Conservation (phyloP, 257 asterid species). For the Solanum chiquidenum region DNA sequence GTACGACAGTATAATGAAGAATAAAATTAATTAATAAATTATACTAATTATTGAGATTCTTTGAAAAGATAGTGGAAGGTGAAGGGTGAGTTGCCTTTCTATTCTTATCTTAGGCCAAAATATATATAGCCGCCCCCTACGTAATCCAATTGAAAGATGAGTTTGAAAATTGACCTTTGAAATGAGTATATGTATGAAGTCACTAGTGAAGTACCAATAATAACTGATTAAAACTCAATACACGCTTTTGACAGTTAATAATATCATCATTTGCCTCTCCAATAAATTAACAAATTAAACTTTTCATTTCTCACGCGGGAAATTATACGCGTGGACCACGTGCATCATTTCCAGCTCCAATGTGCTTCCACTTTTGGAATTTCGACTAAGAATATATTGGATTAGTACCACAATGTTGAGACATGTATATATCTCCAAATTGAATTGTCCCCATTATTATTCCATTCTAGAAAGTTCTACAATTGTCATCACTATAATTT, state of each 20-base stretch:
- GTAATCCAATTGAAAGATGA: no score
- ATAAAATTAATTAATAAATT: no score
- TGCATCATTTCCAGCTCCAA: not conserved
- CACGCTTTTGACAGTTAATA: not conserved
- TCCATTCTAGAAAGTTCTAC: not conserved
- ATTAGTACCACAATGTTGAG: not conserved
- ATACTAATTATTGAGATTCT: not conserved
- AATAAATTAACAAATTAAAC: not conserved
- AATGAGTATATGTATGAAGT: not conserved
- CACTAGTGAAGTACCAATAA: not conserved
- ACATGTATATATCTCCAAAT: not conserved
- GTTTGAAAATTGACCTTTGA: no score
- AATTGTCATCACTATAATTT: not conserved
- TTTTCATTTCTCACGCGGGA: not conserved
- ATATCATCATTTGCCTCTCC: not conserved
- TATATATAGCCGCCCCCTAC: not conserved
- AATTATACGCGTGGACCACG: conserved; percentile 7
- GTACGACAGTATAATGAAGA: not conserved
- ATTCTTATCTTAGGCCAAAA: not conserved
- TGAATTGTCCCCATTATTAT: not conserved
- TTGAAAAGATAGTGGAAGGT: not conserved
- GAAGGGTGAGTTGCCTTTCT: not conserved
- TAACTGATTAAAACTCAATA: not conserved
- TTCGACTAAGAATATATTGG: not conserved
- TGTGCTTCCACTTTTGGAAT: not conserved